These are phyloP conservation scores for Ramalina intermedia DNA, from an alignment of 495 filamentous ascomycete genomes.

Conservation along the genomic window DNA sequence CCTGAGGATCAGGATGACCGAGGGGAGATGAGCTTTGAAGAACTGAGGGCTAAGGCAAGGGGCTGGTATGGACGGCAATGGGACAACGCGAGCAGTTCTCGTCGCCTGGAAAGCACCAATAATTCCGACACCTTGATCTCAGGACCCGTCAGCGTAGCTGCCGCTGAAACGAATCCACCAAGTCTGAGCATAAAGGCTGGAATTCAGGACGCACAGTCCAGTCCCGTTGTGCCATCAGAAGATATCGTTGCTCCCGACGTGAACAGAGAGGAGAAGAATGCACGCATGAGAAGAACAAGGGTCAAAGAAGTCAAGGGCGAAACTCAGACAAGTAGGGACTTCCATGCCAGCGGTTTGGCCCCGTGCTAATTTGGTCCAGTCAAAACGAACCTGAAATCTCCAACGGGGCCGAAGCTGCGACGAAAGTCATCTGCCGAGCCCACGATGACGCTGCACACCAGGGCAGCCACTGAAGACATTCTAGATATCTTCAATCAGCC, in stretches of 20 bases:
- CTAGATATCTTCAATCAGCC: constrained; percentile 95
- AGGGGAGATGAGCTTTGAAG: constrained; percentile 75
- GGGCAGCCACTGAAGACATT: constrained; percentile 90
- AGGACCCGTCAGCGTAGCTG: background rate
- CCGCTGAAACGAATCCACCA: background rate
- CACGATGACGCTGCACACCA: constrained; percentile 95
- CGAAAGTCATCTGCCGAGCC: constrained; percentile 65
- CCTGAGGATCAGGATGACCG: constrained; percentile 52
- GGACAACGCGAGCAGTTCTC: constrained; percentile 18
- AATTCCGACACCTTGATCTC: background rate
- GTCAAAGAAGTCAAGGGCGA: constrained; percentile 59
- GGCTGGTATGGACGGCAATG: constrained; percentile 68
- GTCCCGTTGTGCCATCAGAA: constrained; percentile 6
- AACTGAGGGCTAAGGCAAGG: constrained; percentile 63
- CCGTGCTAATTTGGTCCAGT: constrained; percentile 36
- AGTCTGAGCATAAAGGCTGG: background rate
- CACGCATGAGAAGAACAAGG: constrained; percentile 50
- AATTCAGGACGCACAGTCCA: constrained; percentile 1
- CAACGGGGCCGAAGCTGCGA: constrained; percentile 59
- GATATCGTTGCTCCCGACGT: constrained; percentile 20
- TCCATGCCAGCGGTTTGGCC: background rate
- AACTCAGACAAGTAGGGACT: constrained; percentile 63
- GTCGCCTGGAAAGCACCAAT: background rate
- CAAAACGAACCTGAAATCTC: constrained; percentile 83
- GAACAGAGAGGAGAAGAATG: constrained; percentile 22